Conservation (phyloP, 2,329 filamentous ascomycete species). For the Phyllosticta citribraziliensis region DNA sequence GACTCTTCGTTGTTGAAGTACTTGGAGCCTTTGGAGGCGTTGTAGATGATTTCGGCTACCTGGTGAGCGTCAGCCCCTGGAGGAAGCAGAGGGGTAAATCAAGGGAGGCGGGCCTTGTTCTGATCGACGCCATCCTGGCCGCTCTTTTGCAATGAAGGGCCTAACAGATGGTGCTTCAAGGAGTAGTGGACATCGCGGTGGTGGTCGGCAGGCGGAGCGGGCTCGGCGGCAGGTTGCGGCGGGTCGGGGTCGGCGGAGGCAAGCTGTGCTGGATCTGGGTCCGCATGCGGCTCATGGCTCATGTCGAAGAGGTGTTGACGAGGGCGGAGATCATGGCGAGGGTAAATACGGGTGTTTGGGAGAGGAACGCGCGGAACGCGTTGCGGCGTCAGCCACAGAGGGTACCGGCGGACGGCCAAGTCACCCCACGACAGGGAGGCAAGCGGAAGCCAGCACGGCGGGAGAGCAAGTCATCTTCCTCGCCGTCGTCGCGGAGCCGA, state of each 20-base stretch:
- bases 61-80: slow-evolving; percentile 20
- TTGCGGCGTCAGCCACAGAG: background rate
- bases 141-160: slow-evolving; percentile 85
- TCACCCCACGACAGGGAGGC: background rate
- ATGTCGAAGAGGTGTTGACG: background rate
- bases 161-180: slow-evolving; percentile 81
- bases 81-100: background rate
- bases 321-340: slow-evolving; percentile 2
- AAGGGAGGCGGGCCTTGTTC: slow-evolving; percentile 49
- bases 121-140: slow-evolving; percentile 93
- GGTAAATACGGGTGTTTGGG: background rate
- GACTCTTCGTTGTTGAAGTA: slow-evolving; percentile 87
- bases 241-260: background rate
- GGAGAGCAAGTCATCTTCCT: background rate
- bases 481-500: background rate
- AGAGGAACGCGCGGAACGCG: background rate
- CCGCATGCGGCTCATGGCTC: slow-evolving; percentile 8
- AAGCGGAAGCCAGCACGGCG: background rate
- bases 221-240: background rate
- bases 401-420: background rate
- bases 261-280: background rate
- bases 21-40: slow-evolving; percentile 91
- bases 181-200: slow-evolving; percentile 21
- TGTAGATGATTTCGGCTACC: slow-evolving; percentile 95
- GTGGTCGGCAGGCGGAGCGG: background rate